These are phyloP conservation scores for Trichoderma afroharzianum DNA, from an alignment of 2,329 filamentous ascomycete species.

Conservation along the genomic window DNA sequence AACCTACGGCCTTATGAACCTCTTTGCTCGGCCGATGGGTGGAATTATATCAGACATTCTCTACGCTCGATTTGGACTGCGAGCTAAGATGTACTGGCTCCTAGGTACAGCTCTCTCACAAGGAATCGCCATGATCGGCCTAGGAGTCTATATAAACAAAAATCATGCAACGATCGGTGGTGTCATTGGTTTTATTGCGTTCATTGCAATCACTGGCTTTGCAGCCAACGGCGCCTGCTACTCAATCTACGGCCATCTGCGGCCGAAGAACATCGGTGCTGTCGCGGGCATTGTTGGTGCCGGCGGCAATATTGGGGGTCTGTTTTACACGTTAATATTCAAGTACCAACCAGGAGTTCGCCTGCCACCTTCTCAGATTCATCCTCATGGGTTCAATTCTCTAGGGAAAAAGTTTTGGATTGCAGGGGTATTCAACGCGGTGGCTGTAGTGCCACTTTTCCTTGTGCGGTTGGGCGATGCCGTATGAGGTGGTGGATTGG, in stretches of 20 bases:
- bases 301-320: conserved; percentile 77
- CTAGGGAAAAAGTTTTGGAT: conserved; percentile 6
- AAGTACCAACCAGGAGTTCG: not conserved
- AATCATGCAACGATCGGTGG: conserved; percentile 57
- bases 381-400: not conserved
- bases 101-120: conserved; percentile 53
- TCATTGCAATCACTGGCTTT: conserved; percentile 79
- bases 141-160: conserved; percentile 49
- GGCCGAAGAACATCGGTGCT: conserved; percentile 74
- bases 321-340: conserved; percentile 80
- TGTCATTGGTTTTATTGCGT: conserved; percentile 73
- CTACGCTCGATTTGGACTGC: conserved; percentile 39
- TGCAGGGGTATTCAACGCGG: not conserved
- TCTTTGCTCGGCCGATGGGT: conserved; percentile 63
- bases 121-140: conserved; percentile 58
- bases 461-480: not conserved
- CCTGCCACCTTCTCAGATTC: not conserved
- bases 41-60: conserved; percentile 54
- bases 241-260: conserved; percentile 80
- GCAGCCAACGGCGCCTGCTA: conserved; percentile 85
- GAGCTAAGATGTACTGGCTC: conserved; percentile 46
- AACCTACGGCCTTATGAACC: conserved; percentile 73
- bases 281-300: conserved; percentile 78
- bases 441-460: not conserved
- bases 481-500: not conserved